These are phyloP conservation scores for Talaromyces funiculosus DNA, from an alignment of 2,329 filamentous ascomycete species.

Conservation along the genomic window DNA sequence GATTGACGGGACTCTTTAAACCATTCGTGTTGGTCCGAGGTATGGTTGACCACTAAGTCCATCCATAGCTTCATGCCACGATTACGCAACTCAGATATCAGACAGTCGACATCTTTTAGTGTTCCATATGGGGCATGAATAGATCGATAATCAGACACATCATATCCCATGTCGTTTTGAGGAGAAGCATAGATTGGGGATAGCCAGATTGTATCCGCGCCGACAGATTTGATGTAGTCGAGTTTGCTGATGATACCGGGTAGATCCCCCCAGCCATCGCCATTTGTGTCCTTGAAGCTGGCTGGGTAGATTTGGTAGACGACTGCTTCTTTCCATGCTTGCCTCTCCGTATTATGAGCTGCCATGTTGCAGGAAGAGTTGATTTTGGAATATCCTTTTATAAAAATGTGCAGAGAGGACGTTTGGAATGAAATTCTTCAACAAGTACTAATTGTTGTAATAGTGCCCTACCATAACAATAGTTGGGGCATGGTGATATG, in stretches of 20 bases:
- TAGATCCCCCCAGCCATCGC: neutral
- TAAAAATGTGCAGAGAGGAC: neutral
- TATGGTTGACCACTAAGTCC: conserved; percentile 45
- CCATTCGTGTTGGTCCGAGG: conserved; percentile 22
- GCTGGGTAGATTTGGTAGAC: neutral
- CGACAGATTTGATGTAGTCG: neutral
- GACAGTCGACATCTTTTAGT: conserved; percentile 41
- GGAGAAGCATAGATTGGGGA: neutral
- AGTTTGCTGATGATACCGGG: neutral
- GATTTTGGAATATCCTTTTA: too few species aligned
- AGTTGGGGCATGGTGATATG: neutral
- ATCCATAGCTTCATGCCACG: conserved; percentile 47
- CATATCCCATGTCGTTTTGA: neutral
- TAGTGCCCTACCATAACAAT: neutral
- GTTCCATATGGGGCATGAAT: conserved; percentile 25
- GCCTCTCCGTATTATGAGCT: neutral
- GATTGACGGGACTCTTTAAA: conserved; percentile 6
- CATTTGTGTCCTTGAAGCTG: neutral
- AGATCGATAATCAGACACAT: neutral
- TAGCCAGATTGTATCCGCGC: neutral
- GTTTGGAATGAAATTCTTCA: neutral
- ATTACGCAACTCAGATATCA: conserved; percentile 40
- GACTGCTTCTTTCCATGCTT: conserved; percentile 6
- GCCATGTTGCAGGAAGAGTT: neutral
- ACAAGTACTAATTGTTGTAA: neutral